phyloP scores from a whole-genome alignment of 164 flowering plant genomes.

The Euptelea pleiosperma region DNA sequence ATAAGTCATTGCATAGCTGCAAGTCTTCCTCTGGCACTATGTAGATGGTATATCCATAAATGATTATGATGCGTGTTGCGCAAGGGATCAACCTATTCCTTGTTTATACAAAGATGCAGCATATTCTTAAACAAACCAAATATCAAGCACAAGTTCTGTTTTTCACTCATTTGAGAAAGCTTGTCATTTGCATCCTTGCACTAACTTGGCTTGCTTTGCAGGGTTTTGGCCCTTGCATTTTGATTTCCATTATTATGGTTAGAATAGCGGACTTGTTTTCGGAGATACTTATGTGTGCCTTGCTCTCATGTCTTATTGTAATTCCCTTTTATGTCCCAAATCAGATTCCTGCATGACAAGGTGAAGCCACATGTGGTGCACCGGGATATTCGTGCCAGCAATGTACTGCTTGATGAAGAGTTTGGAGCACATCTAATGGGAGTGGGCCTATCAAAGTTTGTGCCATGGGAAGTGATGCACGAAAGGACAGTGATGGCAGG shows the following conservation, averaged over 20 bases:
- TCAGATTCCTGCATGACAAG: conserved; percentile 93
- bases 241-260: not conserved
- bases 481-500: conserved; percentile 93
- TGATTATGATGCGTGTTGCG: too few species aligned
- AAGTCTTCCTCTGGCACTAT: too few species aligned
- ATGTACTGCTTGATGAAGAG: conserved; percentile 89
- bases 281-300: not conserved
- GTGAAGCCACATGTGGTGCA: conserved; percentile 97
- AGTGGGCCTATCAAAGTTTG: conserved; percentile 89
- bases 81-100: too few species aligned
- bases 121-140: too few species aligned
- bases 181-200: too few species aligned
- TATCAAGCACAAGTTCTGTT: too few species aligned
- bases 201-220: too few species aligned
- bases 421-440: conserved; percentile 93
- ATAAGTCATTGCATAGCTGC: too few species aligned
- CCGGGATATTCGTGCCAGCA: conserved; percentile 85
- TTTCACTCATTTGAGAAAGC: too few species aligned
- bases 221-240: not conserved
- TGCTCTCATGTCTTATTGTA: not conserved
- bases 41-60: too few species aligned
- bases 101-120: too few species aligned
- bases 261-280: not conserved
- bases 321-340: conserved; percentile 1
- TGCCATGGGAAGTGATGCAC: conserved; percentile 93